phyloP scores from a whole-genome alignment of 2,329 filamentous ascomycete species.

The Sporothrix luriei region DNA sequence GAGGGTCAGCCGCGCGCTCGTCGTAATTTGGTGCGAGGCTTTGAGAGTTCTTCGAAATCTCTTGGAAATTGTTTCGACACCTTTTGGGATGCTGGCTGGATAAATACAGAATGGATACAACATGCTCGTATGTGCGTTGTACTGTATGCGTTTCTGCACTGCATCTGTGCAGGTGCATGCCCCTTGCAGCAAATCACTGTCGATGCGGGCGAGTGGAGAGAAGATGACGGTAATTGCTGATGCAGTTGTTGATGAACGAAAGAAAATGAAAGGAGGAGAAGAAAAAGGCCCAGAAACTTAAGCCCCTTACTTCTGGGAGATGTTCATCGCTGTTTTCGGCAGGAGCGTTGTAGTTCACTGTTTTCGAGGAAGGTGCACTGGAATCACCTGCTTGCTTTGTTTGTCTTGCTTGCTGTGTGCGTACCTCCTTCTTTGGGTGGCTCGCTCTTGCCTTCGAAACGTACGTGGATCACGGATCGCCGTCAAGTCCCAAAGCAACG shows the following conservation, averaged over 20 bases:
- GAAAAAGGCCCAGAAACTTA: background rate
- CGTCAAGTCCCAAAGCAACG: background rate
- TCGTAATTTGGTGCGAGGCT: background rate
- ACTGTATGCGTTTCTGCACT: conserved; percentile 24
- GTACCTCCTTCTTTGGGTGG: conserved; percentile 21
- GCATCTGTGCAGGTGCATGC: conserved; percentile 21
- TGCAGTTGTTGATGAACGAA: conserved; percentile 6
- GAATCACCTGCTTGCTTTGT: background rate
- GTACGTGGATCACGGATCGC: conserved; percentile 23
- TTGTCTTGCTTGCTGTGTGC: background rate
- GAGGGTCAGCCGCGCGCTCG: background rate
- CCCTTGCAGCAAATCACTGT: conserved; percentile 30
- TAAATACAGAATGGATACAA: background rate
- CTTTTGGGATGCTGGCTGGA: background rate
- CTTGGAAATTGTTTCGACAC: background rate
- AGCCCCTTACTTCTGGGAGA: background rate
- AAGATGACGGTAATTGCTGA: background rate
- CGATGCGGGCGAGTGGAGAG: conserved; percentile 5
- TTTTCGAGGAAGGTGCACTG: background rate
- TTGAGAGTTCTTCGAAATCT: too few relatives aligned
- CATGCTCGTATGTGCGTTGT: conserved; percentile 2
- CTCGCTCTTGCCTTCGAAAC: conserved; percentile 21
- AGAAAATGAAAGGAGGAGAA: background rate
- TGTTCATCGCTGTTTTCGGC: background rate
- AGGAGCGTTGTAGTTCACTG: background rate